Evolutionary conservation across 2,329 filamentous ascomycete genomes (phyloP).

Genomic region (Zasmidium angulare): DNA sequence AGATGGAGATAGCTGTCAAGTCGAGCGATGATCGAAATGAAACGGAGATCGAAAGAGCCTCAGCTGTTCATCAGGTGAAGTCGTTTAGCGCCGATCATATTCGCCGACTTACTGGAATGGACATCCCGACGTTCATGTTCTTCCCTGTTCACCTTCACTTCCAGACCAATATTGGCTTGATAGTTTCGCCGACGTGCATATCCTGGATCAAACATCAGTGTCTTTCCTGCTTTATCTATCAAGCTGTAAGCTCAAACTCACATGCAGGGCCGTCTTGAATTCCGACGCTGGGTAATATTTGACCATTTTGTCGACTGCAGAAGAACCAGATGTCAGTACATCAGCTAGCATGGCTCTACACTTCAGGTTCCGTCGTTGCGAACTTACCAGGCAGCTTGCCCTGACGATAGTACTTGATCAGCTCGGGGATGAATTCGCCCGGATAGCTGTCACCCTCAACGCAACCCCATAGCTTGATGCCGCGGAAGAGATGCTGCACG

Average conservation of each 20-base stretch:
- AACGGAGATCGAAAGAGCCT: too few relatives aligned
- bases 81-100: too few relatives aligned
- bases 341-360: too few relatives aligned
- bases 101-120: too few relatives aligned
- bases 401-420: slow-evolving; percentile 46
- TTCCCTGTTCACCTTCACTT: too few relatives aligned
- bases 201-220: slow-evolving; percentile 22
- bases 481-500: slow-evolving; percentile 43
- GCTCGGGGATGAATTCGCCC: slow-evolving; percentile 41
- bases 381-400: slow-evolving; percentile 42
- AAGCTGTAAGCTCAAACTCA: slow-evolving; percentile 1
- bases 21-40: too few relatives aligned
- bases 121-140: too few relatives aligned
- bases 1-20: too few relatives aligned
- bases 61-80: too few relatives aligned
- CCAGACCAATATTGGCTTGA: slow-evolving; percentile 43
- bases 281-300: slow-evolving; percentile 43
- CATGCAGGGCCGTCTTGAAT: slow-evolving; percentile 36
- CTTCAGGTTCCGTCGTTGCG: too few relatives aligned
- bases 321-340: neutral
- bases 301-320: slow-evolving; percentile 40
- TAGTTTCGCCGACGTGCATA: slow-evolving; percentile 38
- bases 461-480: slow-evolving; percentile 47
- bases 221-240: slow-evolving; percentile 2
- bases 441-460: slow-evolving; percentile 44